phyloP scores from a whole-genome alignment of 2,329 filamentous ascomycete species.

The Fusarium napiforme region DNA sequence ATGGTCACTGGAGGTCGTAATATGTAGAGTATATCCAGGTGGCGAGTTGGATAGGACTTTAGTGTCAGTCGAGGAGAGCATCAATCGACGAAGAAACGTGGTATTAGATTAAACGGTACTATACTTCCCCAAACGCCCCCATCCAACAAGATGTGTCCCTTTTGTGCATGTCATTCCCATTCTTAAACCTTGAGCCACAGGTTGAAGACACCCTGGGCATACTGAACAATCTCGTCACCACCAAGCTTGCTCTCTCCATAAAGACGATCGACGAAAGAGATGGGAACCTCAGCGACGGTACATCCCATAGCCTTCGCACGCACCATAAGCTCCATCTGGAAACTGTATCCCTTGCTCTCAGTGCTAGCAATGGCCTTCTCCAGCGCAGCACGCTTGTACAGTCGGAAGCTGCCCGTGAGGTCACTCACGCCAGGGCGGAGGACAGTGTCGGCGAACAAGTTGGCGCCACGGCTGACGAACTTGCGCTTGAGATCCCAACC shows the following conservation, averaged over 20 bases:
- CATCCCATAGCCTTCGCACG: conserved; percentile 95
- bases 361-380: conserved; percentile 91
- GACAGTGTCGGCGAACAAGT: conserved; percentile 95
- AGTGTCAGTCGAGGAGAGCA: neutral
- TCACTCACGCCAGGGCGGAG: conserved; percentile 94
- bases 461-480: conserved; percentile 86
- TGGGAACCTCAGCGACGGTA: conserved; percentile 93
- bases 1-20: conserved; percentile 83
- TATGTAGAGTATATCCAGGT: conserved; percentile 53
- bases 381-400: conserved; percentile 92
- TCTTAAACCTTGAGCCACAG: conserved; percentile 80
- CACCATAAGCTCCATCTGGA: conserved; percentile 99
- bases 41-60: neutral
- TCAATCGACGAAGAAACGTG: conserved; percentile 40
- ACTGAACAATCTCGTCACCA: conserved; percentile 95
- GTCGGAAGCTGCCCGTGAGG: conserved; percentile 90
- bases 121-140: conserved; percentile 47
- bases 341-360: conserved; percentile 96
- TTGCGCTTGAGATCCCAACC: conserved; percentile 97
- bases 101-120: conserved; percentile 49
- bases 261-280: conserved; percentile 93
- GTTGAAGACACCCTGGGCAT: conserved; percentile 84
- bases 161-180: conserved; percentile 35
- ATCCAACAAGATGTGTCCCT: conserved; percentile 39
- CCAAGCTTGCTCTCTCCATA: conserved; percentile 97